Percentiles rank a stretch among this genome's conserved stretches.
Evolutionary conservation across 2,329 filamentous ascomycete genomes (phyloP).

Genomic region (Xylariaceae sp.): DNA sequence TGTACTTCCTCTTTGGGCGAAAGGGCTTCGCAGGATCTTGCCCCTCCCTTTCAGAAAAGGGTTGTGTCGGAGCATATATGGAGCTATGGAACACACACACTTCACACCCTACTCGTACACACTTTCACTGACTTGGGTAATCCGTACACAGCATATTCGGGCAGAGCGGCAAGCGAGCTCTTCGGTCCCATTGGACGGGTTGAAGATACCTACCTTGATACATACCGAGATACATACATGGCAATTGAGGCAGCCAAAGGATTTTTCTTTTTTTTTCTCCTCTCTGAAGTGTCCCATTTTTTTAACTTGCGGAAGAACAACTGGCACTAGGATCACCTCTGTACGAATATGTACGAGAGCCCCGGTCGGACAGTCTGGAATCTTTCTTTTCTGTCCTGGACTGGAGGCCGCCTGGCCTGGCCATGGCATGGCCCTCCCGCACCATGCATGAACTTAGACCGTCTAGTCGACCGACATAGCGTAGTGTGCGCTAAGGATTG

Average conservation of each 20-base stretch:
- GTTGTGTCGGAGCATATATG: neutral
- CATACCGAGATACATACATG: neutral
- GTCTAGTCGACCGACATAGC: no score
- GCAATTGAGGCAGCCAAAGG: no score
- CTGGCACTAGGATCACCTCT: no score
- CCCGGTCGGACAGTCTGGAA: no score
- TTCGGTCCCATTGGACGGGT: neutral
- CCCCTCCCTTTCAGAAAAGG: neutral
- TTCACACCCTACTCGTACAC: neutral
- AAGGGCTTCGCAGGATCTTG: conserved; percentile 4
- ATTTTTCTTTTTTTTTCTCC: neutral
- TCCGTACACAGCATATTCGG: neutral
- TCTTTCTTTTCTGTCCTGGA: no score
- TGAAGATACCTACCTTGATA: neutral
- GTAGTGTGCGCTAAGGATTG: no score
- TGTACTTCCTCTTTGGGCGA: conserved; percentile 8
- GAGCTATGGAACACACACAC: neutral
- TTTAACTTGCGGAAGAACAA: neutral
- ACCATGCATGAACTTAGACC: no score
- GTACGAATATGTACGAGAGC: no score
- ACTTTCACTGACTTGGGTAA: neutral
- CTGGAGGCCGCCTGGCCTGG: no score
- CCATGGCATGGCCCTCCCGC: no score
- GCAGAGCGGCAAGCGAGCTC: neutral
- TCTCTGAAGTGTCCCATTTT: neutral